Conservation (phyloP, 2,329 filamentous ascomycete species). For the Lanzia echinophila region DNA sequence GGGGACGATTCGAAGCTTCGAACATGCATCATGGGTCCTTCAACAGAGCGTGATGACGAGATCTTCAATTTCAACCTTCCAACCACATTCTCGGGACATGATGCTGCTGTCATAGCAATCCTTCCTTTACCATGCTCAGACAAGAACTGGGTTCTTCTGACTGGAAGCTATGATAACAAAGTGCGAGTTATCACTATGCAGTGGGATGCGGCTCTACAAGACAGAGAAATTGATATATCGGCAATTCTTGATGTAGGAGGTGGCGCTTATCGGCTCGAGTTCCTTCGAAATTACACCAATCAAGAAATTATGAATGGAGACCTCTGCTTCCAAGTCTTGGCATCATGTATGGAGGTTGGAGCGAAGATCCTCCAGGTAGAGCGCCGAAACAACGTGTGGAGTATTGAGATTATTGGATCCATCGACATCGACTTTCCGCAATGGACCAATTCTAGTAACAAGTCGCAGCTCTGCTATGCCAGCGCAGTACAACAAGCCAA, state of each 20-base stretch:
- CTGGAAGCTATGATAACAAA: constrained; percentile 86
- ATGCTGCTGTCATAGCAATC: constrained; percentile 84
- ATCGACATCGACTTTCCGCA: neutral
- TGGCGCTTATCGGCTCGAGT: constrained; percentile 82
- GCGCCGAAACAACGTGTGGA: constrained; percentile 41
- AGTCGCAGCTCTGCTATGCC: constrained; percentile 91
- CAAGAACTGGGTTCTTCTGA: constrained; percentile 57
- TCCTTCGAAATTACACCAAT: constrained; percentile 36
- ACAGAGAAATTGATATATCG: constrained; percentile 29
- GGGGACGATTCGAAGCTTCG: constrained; percentile 55
- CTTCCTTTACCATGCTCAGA: constrained; percentile 52
- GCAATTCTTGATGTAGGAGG: constrained; percentile 53
- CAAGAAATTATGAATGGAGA: constrained; percentile 7
- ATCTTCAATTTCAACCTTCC: neutral
- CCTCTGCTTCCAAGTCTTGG: constrained; percentile 52
- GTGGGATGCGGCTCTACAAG: constrained; percentile 23
- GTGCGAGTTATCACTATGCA: constrained; percentile 58
- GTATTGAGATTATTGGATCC: constrained; percentile 47
- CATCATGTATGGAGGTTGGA: constrained; percentile 92
- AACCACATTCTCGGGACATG: constrained; percentile 48
- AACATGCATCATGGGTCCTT: constrained; percentile 1
- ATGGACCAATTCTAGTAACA: constrained; percentile 48
- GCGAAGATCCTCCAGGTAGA: constrained; percentile 53
- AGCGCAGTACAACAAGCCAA: constrained; percentile 55
- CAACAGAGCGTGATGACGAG: neutral